Conservation (phyloP, 306 rosid genomes). For the Erythrophleum fordii region DNA sequence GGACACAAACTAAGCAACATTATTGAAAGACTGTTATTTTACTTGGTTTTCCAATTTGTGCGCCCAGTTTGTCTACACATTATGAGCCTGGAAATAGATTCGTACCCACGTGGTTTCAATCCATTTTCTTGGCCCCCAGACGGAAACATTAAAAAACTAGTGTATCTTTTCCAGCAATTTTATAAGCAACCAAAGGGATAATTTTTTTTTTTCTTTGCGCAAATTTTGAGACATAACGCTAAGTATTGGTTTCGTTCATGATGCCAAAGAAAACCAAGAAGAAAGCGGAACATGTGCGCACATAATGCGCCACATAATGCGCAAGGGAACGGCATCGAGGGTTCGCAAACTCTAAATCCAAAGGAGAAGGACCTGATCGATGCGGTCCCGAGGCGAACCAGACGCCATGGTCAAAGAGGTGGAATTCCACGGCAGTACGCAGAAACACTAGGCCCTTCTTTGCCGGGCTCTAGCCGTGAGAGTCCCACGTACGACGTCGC, state of each 20-base stretch:
- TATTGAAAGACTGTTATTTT: neutral
- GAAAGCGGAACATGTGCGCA: neutral
- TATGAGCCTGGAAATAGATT: neutral
- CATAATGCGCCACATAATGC: neutral
- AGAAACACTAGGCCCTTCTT: constrained; percentile 19
- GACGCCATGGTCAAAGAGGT: constrained; percentile 71
- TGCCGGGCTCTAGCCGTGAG: neutral
- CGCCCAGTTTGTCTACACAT: neutral
- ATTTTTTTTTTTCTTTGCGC: neutral
- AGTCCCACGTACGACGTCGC: constrained; percentile 23
- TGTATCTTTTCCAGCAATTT: neutral
- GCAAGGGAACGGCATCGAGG: constrained; percentile 30
- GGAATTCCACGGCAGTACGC: constrained; percentile 7
- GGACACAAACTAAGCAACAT: constrained; percentile 3
- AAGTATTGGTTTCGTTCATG: neutral
- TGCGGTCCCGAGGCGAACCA: constrained; percentile 64
- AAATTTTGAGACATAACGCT: neutral
- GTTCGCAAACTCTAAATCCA: constrained; percentile 10
- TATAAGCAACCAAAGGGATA: neutral
- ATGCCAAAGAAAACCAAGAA: too few species aligned
- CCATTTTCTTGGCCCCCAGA: neutral
- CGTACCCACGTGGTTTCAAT: neutral
- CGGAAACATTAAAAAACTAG: neutral
- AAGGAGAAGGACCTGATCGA: constrained; percentile 67
- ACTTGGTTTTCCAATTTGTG: neutral